Evolutionary conservation across 129 eudicot genomes (phyloP).

Genomic region (Flaveria ramosissima): DNA sequence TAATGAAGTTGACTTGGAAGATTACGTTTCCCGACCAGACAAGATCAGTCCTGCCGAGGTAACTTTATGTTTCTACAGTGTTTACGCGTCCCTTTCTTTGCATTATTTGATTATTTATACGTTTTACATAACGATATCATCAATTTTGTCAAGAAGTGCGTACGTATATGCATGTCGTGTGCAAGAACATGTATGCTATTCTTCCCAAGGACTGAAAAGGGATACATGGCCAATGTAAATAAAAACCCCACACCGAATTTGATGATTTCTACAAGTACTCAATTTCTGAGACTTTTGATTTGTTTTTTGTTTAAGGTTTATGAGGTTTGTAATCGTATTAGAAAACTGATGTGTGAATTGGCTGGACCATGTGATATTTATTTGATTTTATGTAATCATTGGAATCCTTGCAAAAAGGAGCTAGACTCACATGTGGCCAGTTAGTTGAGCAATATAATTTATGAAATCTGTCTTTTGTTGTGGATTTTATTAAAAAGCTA

Average conservation of each 20-base stretch:
- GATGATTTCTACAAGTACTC: constrained; percentile 52
- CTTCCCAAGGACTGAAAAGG: constrained; percentile 53
- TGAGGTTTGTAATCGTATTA: background rate
- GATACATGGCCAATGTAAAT: constrained; percentile 45
- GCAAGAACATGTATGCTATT: constrained; percentile 58
- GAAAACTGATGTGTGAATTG: background rate
- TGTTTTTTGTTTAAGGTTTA: background rate
- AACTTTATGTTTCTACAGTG: constrained; percentile 6
- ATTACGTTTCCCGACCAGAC: constrained; percentile 72
- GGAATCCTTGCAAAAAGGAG: background rate
- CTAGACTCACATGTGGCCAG: background rate
- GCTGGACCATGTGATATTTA: background rate
- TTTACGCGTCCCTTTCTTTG: background rate
- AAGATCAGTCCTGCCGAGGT: constrained; percentile 87
- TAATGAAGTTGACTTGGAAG: constrained; percentile 81
- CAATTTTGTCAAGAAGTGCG: constrained; percentile 67
- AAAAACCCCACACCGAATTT: constrained; percentile 43
- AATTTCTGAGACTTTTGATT: background rate
- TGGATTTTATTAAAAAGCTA: background rate
- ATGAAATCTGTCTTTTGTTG: constrained; percentile 9
- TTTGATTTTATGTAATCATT: background rate
- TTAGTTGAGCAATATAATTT: background rate
- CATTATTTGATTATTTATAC: background rate
- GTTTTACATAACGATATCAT: constrained; percentile 39
- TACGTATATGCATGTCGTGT: constrained; percentile 27